These are phyloP conservation scores for Cymodocea nodosa DNA, from an alignment of 116 monocot species.

Conservation along the genomic window DNA sequence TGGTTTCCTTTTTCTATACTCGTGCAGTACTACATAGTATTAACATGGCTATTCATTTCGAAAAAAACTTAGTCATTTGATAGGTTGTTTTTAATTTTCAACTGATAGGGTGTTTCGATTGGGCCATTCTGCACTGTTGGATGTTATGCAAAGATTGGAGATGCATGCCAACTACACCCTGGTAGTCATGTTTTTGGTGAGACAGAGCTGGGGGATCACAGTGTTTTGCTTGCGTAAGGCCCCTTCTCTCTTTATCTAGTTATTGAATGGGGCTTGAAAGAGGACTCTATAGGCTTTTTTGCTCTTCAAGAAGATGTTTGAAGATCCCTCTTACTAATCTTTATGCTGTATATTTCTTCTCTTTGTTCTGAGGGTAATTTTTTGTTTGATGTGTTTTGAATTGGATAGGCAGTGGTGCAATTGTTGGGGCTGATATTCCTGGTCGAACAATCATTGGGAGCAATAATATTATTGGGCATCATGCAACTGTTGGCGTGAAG, in stretches of 20 bases:
- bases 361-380: neutral
- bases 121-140: constrained; percentile 89
- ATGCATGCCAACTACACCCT: constrained; percentile 54
- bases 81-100: neutral
- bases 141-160: constrained; percentile 45
- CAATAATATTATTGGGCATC: constrained; percentile 75
- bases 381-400: constrained; percentile 11
- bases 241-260: neutral
- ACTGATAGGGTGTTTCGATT: constrained; percentile 50
- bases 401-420: constrained; percentile 72
- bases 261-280: no score
- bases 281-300: no score
- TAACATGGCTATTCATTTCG: no score
- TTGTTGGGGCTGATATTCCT: constrained; percentile 86
- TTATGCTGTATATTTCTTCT: no score
- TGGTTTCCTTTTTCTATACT: no score
- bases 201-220: constrained; percentile 63
- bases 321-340: no score
- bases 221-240: constrained; percentile 46
- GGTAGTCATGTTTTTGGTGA: constrained; percentile 75
- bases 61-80: no score
- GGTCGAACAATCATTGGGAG: constrained; percentile 63
- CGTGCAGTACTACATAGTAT: no score
- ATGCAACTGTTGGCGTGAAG: constrained; percentile 63
- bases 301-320: no score